Base-by-base conservation (phyloP, 805 yeast species). In the Saccharomycopsis vini region DNA sequence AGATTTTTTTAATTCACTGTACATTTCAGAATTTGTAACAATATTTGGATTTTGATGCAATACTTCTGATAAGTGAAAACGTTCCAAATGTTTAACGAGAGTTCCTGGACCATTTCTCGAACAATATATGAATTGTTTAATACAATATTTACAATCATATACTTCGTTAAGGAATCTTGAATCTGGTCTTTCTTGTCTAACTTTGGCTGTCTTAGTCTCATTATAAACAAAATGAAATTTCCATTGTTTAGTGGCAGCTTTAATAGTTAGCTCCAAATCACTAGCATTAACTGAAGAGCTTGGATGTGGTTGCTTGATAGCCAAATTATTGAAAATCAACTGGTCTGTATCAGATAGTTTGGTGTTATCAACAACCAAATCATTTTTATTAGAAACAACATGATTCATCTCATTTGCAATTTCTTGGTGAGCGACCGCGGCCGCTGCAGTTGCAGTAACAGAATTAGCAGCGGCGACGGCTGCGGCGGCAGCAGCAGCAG, bases 71-170 rank as follows among this genome's bases (percentile, higher is more conserved):
- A 36, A 24, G 30, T 49, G 52, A 15, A 15, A 20, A 16, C 42
- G 43, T 28, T 49, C 50, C 40, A 49, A 43, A 42, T 49, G 52
- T 16, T 43, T 44, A n/a, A 44, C 47, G 7, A 49, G 23, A 3
- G 50, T 37, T 34, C 47, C 45, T 3, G 50, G 50, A 2, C 50
- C 50, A 42, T 49, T 49, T 23, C 50, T 16, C 13, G 50, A 46
- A 19, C 48, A 46, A 22, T 49, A 49, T 21, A 36, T 19, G 20
- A 49, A 46, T 30, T 30, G 38, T 26, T 39, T 40, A 13, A 30
- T 39, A 36, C 52, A 49, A 37, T 46, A 49, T 15, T 41, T 33
- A 26, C 52, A 49, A 13, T 40, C 33, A 30, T 43, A 43, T 3
- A 21, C 29, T 19, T 40, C 42, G 24, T 23, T 16, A 3, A 32